Percentiles rank a stretch among this genome's conserved stretches.
Conservation (phyloP, 2,329 filamentous ascomycete genomes). For the Chaetomiaceae sp. region DNA sequence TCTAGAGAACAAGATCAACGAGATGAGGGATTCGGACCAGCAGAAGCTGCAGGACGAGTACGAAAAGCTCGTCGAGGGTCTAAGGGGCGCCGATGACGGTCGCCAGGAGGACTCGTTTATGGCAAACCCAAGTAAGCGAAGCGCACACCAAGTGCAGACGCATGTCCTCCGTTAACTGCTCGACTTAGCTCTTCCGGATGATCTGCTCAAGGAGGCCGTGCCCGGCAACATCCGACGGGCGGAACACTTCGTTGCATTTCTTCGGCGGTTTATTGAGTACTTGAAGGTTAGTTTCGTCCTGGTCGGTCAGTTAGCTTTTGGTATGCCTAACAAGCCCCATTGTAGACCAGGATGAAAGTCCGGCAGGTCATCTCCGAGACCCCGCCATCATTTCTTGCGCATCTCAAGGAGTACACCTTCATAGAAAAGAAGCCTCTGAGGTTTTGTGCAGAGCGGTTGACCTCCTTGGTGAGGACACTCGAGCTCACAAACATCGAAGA, state of each 20-base stretch:
- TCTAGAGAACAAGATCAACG: slow-evolving; percentile 79
- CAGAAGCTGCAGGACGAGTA: slow-evolving; percentile 95
- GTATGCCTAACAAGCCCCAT: neutral
- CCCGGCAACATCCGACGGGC: slow-evolving; percentile 94
- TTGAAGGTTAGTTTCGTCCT: slow-evolving; percentile 52
- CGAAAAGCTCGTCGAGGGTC: slow-evolving; percentile 84
- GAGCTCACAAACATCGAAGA: slow-evolving; percentile 98
- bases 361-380: slow-evolving; percentile 96
- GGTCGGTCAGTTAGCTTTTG: no score
- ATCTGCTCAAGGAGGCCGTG: slow-evolving; percentile 89
- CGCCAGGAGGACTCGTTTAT: slow-evolving; percentile 94
- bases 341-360: slow-evolving; percentile 93
- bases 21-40: slow-evolving; percentile 94
- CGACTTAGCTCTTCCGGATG: slow-evolving; percentile 70
- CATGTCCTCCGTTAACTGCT: slow-evolving; percentile 18
- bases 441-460: slow-evolving; percentile 91
- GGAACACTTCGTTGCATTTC: slow-evolving; percentile 90
- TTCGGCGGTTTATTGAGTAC: slow-evolving; percentile 97
- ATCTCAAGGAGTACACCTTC: slow-evolving; percentile 92
- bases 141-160: neutral
- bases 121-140: slow-evolving; percentile 65
- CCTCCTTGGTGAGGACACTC: slow-evolving; percentile 87
- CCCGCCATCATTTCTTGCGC: slow-evolving; percentile 83
- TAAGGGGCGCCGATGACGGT: slow-evolving; percentile 81
- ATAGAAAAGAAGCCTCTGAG: slow-evolving; percentile 93